Conservation (phyloP, 2,329 filamentous ascomycete species). For the Colletotrichum sp. region DNA sequence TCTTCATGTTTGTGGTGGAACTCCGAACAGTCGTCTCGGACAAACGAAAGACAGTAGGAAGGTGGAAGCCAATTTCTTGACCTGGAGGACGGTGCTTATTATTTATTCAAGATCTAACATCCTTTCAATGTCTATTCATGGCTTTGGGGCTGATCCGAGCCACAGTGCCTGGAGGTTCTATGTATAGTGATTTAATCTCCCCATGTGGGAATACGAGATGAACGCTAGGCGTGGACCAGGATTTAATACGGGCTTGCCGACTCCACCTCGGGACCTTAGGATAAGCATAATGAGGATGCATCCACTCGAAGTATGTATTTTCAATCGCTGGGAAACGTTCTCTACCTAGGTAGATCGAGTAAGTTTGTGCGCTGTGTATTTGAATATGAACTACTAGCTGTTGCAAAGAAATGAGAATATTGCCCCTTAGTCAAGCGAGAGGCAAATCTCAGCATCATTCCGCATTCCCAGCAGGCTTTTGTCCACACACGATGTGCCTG, state of each 20-base stretch:
- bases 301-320: not conserved
- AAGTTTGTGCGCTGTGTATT: no score
- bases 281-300: not conserved
- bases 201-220: not conserved
- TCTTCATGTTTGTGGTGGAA: not conserved
- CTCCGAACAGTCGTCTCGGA: not conserved
- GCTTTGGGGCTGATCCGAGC: not conserved
- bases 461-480: not conserved
- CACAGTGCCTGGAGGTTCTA: not conserved
- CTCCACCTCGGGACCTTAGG: accelerated
- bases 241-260: not conserved
- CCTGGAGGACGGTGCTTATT: accelerated
- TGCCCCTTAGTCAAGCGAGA: no score
- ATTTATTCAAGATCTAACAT: not conserved
- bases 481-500: not conserved
- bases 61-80: accelerated
- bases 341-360: no score
- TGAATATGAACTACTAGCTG: no score
- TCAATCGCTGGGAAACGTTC: not conserved
- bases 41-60: no score
- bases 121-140: not conserved
- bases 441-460: not conserved
- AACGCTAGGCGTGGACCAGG: accelerated
- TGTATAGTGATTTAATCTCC: not conserved
- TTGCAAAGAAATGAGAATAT: no score